Conservation (phyloP, 352 stramenopile genomes). For the Pythium folliculosum region DNA sequence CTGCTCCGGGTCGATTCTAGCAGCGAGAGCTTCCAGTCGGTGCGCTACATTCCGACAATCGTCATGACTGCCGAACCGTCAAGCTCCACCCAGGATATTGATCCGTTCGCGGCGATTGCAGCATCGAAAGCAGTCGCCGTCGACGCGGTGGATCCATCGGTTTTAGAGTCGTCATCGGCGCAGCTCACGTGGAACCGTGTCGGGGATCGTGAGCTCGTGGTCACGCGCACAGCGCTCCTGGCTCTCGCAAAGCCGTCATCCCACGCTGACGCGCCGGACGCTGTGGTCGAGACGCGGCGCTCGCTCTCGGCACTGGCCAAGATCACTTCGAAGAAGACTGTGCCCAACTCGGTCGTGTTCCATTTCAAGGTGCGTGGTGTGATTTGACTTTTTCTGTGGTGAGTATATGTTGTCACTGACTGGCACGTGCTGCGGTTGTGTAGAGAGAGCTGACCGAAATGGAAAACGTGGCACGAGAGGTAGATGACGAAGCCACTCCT, state of each 20-base stretch:
- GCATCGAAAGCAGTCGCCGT: conserved; percentile 19
- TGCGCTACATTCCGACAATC: conserved; percentile 34
- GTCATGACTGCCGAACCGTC: conserved; percentile 13
- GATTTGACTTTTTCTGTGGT: not conserved
- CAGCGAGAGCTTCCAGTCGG: conserved; percentile 16
- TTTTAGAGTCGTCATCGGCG: conserved; percentile 14
- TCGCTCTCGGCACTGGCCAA: conserved; percentile 53
- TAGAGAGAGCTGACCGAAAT: conserved; percentile 26
- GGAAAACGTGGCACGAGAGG: conserved; percentile 15
- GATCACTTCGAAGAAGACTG: conserved; percentile 54
- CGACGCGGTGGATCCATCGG: conserved; percentile 9
- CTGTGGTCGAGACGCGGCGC: conserved; percentile 62
- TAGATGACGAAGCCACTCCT: conserved; percentile 1
- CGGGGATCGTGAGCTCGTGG: conserved; percentile 68
- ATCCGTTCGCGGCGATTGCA: conserved; percentile 27
- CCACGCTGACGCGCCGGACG: conserved; percentile 30
- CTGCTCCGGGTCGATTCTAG: conserved; percentile 12
- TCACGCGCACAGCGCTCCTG: conserved; percentile 54
- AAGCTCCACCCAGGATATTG: conserved; percentile 14
- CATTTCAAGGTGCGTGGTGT: conserved; percentile 62
- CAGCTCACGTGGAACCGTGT: conserved; percentile 37
- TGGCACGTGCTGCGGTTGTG: not conserved
- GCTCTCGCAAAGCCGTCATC: conserved; percentile 30
- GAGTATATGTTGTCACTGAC: not conserved
- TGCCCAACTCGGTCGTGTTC: conserved; percentile 72